Evolutionary conservation across 441 rosid species (phyloP), one percentile per base, ranked within the genome.

Genomic region (Isatis lusitanica): DNA sequence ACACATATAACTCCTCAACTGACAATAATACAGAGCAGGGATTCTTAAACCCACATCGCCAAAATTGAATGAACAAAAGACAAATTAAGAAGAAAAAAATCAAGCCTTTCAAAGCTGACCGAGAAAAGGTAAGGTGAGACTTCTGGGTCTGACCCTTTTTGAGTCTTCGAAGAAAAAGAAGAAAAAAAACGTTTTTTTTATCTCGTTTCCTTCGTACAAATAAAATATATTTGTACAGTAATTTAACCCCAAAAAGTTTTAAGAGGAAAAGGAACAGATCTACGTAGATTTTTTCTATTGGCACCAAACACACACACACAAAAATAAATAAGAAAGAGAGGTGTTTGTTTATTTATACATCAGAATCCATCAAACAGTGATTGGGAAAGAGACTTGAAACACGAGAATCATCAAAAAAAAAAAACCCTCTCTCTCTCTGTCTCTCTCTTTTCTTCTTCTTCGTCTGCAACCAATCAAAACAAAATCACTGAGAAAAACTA

Each of bases 221-320:
- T 66, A 61, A 67, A 61, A 50, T 24, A 82, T 56, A 6, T 35
- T 61, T 10, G 59, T 51, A 68, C 3, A 79, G 70, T 55, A 38
- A 68, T 11, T 13, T 51, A 77, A 78, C 21, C 71, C 50, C 62
- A 63, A 80, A 79, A 76, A 46, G 82, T 44, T 56, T 36, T 0
- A 61, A 15, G 46, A 31, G 66, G 63, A 65, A 13, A 80, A 66
- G 81, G 48, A 75, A 42, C 83, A 87, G 87, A 89, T 85, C 88
- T 83, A 73, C 13, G 31, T 46, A 51, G 63, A 62, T 63, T 69
- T 60, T 79, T 71, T 60, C 44, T 62, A 44, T 39, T 24, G 52
- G 36, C 48, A 56, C 30, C 15, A 10, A 59, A 73, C 1, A 28
- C 10, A 33, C 36, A 33, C 40, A 6, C 12, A 6, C 9, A 24